phyloP scores from a whole-genome alignment of 2,329 filamentous ascomycete species.

The Calycina marina region DNA sequence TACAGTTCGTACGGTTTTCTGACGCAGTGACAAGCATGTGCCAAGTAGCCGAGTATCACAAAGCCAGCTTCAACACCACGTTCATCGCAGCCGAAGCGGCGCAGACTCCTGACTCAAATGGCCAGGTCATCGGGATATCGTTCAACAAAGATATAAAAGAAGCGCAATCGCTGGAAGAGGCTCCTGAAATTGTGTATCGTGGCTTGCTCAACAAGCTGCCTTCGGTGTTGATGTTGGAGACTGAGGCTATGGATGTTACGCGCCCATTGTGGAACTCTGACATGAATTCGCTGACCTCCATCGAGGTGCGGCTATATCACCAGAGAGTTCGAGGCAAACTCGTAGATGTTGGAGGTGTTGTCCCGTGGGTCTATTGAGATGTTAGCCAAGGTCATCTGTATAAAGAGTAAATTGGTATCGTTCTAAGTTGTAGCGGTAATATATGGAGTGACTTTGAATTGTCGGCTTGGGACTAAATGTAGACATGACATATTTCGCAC shows the following conservation, averaged over 20 bases:
- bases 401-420: constrained; percentile 24
- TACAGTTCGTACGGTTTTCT: background rate
- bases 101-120: constrained; percentile 13
- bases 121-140: constrained; percentile 27
- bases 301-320: constrained; percentile 25
- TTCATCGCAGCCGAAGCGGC: no score
- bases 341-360: constrained; percentile 38
- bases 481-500: no score
- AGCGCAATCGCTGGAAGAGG: constrained; percentile 29
- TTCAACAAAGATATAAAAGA: constrained; percentile 30
- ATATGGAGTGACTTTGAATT: no score
- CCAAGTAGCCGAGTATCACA: no score
- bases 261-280: constrained; percentile 30
- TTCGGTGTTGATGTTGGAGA: constrained; percentile 32
- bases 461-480: no score
- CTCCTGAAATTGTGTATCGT: constrained; percentile 29
- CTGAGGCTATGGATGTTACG: constrained; percentile 33
- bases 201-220: constrained; percentile 34
- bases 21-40: background rate
- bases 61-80: no score
- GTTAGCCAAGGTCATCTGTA: constrained; percentile 31
- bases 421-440: no score
- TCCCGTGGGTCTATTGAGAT: constrained; percentile 35
- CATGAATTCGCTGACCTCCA: constrained; percentile 20
- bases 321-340: constrained; percentile 27